A percentile compares a stretch with the other conserved stretches of the same genome.
phyloP scores from a whole-genome alignment of 371 early-diverging fungal genomes.

The Mortierella sp. region DNA sequence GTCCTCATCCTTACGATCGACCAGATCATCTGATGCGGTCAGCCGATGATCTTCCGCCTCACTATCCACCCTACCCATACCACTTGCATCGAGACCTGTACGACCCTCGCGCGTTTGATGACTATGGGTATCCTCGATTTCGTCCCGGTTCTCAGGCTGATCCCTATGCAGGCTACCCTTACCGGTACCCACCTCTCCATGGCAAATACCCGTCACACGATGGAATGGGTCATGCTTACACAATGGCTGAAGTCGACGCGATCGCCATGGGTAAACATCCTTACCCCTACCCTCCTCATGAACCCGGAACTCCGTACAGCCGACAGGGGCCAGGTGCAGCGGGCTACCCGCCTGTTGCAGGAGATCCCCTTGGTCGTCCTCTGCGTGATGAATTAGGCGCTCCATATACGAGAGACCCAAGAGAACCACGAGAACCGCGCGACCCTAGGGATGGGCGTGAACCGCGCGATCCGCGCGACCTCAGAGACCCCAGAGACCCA shows the following conservation, averaged over 20 bases:
- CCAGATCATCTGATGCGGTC: not conserved
- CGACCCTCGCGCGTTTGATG: conserved; percentile 1
- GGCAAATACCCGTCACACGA: conserved; percentile 1
- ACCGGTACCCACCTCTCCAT: conserved; percentile 9
- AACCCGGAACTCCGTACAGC: not conserved
- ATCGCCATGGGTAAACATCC: conserved; percentile 8
- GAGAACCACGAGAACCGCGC: not conserved
- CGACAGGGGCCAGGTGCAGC: not conserved
- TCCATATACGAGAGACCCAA: not conserved
- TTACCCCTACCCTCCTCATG: not conserved
- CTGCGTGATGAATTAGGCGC: not conserved
- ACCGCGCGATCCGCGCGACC: not conserved
- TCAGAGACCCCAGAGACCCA: not conserved
- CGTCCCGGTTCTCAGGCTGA: not conserved
- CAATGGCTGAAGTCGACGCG: conserved; percentile 3
- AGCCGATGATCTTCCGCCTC: conserved; percentile 7
- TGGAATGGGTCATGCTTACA: not conserved
- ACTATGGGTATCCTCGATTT: not conserved
- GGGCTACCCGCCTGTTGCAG: not conserved
- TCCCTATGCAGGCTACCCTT: not conserved
- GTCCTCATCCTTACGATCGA: conserved; percentile 6
- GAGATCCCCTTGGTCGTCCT: not conserved
- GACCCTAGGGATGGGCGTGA: not conserved
- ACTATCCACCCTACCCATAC: conserved; percentile 3
- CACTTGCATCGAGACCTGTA: not conserved